phyloP scores from a whole-genome alignment of 192 early-diverging fungal species.

The Backusella psychrophila region DNA sequence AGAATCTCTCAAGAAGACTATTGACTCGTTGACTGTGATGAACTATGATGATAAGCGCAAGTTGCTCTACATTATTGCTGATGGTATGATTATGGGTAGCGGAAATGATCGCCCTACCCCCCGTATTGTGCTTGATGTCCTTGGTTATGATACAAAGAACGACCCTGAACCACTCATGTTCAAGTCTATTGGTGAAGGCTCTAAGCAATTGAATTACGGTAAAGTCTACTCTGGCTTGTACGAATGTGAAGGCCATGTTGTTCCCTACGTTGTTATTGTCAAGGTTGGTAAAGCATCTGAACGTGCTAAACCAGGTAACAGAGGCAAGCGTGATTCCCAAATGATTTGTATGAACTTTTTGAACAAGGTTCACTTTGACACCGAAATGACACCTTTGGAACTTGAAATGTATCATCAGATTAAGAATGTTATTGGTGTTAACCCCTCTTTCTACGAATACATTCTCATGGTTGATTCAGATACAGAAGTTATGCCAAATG shows the following conservation, averaged over 20 bases:
- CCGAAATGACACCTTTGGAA: conserved; percentile 93
- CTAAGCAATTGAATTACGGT: conserved; percentile 91
- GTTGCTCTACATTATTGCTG: conserved; percentile 84
- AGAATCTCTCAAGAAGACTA: conserved; percentile 78
- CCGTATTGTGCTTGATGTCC: conserved; percentile 87
- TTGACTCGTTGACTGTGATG: conserved; percentile 78
- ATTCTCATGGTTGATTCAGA: conserved; percentile 98
- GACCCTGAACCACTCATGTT: conserved; percentile 83
- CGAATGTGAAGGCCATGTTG: conserved; percentile 87
- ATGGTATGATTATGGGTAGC: conserved; percentile 94
- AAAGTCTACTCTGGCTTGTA: conserved; percentile 97
- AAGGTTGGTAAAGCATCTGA: conserved; percentile 91
- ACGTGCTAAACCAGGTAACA: conserved; percentile 82
- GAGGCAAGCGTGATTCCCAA: conserved; percentile 99
- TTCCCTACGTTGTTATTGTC: conserved; percentile 95
- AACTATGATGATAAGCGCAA: conserved; percentile 90
- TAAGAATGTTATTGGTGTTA: conserved; percentile 98
- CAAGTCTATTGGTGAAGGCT: conserved; percentile 89
- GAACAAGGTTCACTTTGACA: conserved; percentile 93
- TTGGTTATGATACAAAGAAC: conserved; percentile 80
- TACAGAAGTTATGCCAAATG: conserved; percentile 87
- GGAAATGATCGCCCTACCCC: conserved; percentile 97
- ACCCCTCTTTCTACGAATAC: conserved; percentile 95
- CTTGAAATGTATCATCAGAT: conserved; percentile 98
- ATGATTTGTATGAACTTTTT: conserved; percentile 98